Evolutionary conservation across 2,329 filamentous ascomycete species (phyloP).

Genomic region (Coleophoma cylindrospora): DNA sequence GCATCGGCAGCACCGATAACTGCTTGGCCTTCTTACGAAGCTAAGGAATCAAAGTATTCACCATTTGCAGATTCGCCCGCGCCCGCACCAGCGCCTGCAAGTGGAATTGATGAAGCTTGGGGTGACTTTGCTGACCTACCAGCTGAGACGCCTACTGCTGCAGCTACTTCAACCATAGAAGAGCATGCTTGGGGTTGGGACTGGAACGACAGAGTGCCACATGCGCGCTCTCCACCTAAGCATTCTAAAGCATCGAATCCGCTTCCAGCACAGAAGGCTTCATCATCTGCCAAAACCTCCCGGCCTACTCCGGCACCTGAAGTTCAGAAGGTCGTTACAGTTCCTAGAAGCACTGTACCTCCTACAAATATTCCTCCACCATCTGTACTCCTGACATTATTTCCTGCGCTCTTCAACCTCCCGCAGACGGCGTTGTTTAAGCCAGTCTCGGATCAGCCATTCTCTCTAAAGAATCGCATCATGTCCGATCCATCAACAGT

Average conservation of each 20-base stretch:
- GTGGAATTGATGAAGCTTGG: slow-evolving; percentile 42
- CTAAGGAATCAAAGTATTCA: slow-evolving; percentile 9
- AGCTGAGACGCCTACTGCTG: slow-evolving; percentile 15
- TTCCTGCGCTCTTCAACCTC: slow-evolving; percentile 65
- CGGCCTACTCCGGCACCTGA: not conserved
- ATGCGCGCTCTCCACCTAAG: too few species aligned
- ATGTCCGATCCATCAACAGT: slow-evolving; percentile 58
- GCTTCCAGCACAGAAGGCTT: not conserved
- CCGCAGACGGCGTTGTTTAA: slow-evolving; percentile 62
- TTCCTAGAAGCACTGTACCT: slow-evolving; percentile 7
- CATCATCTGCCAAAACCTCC: not conserved
- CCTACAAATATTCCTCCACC: slow-evolving; percentile 82
- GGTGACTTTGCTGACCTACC: slow-evolving; percentile 44
- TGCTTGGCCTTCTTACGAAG: slow-evolving; percentile 22
- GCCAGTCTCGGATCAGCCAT: slow-evolving; percentile 52
- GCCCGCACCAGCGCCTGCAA: slow-evolving; percentile 14
- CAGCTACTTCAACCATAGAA: slow-evolving; percentile 9
- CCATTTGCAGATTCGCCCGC: slow-evolving; percentile 20
- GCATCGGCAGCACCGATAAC: slow-evolving; percentile 25
- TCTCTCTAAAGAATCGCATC: slow-evolving; percentile 56
- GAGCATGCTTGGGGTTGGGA: slow-evolving; percentile 28
- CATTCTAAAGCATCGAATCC: not conserved
- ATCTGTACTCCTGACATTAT: slow-evolving; percentile 72
- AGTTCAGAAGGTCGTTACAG: not conserved
- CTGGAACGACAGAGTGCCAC: slow-evolving; percentile 15